Conservation (phyloP, 2,329 filamentous ascomycete genomes). For the Hirsutella minnesotensis region DNA sequence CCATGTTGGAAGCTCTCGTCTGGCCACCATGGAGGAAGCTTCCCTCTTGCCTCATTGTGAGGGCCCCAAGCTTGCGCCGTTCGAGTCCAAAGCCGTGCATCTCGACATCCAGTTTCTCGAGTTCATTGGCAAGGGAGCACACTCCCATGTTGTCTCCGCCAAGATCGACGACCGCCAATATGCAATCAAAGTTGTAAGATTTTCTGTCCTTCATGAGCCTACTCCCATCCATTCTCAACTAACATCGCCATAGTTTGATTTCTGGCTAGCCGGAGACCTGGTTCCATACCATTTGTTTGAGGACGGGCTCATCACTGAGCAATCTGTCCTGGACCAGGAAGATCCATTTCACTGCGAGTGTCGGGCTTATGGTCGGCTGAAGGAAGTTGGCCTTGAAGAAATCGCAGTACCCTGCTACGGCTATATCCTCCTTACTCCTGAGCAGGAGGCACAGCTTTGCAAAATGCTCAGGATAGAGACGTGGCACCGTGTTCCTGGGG, state of each 20-base stretch:
- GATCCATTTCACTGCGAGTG: slow-evolving; percentile 15
- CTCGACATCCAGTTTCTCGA: slow-evolving; percentile 6
- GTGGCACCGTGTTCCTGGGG: neutral
- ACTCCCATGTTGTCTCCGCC: slow-evolving; percentile 9
- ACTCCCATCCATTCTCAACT: neutral
- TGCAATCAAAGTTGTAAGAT: slow-evolving; percentile 10
- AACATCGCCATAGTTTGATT: neutral
- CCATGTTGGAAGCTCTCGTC: too few relatives aligned
- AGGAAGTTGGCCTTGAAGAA: slow-evolving; percentile 12
- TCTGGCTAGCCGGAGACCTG: neutral
- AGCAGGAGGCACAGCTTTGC: slow-evolving; percentile 2
- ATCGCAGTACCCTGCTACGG: slow-evolving; percentile 13
- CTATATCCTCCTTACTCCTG: slow-evolving; percentile 14
- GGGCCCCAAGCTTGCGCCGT: slow-evolving; percentile 1
- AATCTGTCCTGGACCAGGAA: slow-evolving; percentile 7
- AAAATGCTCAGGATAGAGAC: neutral
- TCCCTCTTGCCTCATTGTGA: too few relatives aligned
- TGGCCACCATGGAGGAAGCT: too few relatives aligned
- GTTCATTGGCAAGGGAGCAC: slow-evolving; percentile 6
- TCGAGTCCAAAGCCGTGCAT: neutral
- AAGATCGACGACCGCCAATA: slow-evolving; percentile 8
- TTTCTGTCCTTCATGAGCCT: too few relatives aligned
- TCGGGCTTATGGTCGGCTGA: slow-evolving; percentile 15
- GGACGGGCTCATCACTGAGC: neutral
- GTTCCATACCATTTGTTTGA: neutral